Conservation (phyloP, 2,329 filamentous ascomycete species). For the Fusarium clavum region DNA sequence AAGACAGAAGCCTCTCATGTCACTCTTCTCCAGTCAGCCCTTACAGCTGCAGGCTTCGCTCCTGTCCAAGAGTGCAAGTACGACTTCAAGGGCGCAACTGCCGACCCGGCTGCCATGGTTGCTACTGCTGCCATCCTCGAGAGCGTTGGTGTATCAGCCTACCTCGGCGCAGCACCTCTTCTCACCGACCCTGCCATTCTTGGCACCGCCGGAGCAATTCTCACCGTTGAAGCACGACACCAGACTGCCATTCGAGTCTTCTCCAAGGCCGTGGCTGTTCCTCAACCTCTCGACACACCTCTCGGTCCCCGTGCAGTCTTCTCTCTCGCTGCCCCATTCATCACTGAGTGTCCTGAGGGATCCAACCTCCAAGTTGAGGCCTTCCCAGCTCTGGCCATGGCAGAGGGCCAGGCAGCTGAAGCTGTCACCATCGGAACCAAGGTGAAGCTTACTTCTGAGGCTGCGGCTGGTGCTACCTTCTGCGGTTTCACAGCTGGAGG, state of each 20-base stretch:
- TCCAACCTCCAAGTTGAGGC: constrained; percentile 68
- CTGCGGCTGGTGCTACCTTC: constrained; percentile 63
- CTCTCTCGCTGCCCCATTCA: constrained; percentile 79
- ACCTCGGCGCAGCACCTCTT: constrained; percentile 76
- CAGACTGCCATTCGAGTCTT: constrained; percentile 77
- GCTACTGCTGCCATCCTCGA: constrained; percentile 77
- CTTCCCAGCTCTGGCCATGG: constrained; percentile 69
- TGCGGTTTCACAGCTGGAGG: constrained; percentile 76
- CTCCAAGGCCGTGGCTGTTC: constrained; percentile 67
- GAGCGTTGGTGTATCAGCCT: constrained; percentile 78
- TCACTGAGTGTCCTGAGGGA: constrained; percentile 74
- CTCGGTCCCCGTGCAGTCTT: constrained; percentile 77
- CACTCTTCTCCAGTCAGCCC: constrained; percentile 55
- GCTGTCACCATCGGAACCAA: constrained; percentile 51
- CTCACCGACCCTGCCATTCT: constrained; percentile 70
- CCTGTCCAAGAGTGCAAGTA: constrained; percentile 78
- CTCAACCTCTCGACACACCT: constrained; percentile 76
- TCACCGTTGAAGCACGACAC: constrained; percentile 79
- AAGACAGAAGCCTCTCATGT: constrained; percentile 67
- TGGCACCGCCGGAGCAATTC: constrained; percentile 74
- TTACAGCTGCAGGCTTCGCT: constrained; percentile 68
- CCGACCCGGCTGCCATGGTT: constrained; percentile 74
- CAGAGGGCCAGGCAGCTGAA: constrained; percentile 55
- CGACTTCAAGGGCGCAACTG: constrained; percentile 79
- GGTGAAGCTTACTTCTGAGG: constrained; percentile 60